Conservation (phyloP, 371 early-diverging fungal species). For the Rhizopus delemar region DNA sequence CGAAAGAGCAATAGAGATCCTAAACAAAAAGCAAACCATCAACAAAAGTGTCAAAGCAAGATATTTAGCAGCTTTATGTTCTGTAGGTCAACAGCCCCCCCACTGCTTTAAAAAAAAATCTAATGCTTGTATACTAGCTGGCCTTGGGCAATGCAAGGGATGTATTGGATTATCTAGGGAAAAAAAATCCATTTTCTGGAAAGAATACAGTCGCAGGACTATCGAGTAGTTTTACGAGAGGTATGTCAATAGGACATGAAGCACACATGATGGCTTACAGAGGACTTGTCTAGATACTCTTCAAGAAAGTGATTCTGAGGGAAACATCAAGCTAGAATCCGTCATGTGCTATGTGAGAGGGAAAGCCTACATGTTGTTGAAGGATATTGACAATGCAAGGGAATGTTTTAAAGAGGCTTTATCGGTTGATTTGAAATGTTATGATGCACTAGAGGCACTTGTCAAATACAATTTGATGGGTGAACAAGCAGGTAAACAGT, state of each 20-base stretch:
- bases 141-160: constrained; percentile 61
- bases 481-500: constrained; percentile 57
- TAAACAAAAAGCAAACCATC: constrained; percentile 50
- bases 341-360: constrained; percentile 69
- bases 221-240: too few species aligned
- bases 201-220: constrained; percentile 15
- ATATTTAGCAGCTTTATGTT: constrained; percentile 64
- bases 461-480: constrained; percentile 63
- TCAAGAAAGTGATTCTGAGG: constrained; percentile 9
- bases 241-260: neutral
- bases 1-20: constrained; percentile 57
- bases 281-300: neutral
- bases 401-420: constrained; percentile 69
- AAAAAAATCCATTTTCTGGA: constrained; percentile 54
- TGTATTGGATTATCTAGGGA: constrained; percentile 60
- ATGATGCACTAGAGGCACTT: constrained; percentile 67
- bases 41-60: constrained; percentile 61
- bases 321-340: constrained; percentile 56
- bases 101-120: neutral
- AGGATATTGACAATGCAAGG: constrained; percentile 57
- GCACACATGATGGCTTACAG: neutral
- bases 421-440: constrained; percentile 66
- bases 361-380: constrained; percentile 52
- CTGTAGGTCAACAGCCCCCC: constrained; percentile 40
- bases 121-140: constrained; percentile 34